Percentiles rank a stretch among this genome's conserved stretches.
phyloP scores from a whole-genome alignment of 2,329 filamentous ascomycete genomes.

The Ophiosphaerella herpotricha region DNA sequence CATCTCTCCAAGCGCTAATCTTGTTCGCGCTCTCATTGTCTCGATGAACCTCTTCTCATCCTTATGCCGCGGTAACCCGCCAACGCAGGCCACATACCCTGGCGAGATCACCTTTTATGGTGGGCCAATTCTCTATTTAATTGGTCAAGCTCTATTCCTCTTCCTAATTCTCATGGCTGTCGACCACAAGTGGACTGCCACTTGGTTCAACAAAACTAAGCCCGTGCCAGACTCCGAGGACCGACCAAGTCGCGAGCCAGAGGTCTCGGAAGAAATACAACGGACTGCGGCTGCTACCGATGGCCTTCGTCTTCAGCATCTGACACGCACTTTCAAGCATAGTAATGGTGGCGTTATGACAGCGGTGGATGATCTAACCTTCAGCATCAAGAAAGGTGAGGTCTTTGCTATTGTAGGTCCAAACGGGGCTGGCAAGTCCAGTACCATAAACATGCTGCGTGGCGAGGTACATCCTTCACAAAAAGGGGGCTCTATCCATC shows the following conservation, averaged over 20 bases:
- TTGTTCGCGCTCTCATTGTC: conserved; percentile 73
- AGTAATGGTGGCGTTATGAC: conserved; percentile 55
- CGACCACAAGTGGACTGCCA: conserved; percentile 66
- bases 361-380: conserved; percentile 82
- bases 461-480: conserved; percentile 75
- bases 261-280: conserved; percentile 64
- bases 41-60: conserved; percentile 80
- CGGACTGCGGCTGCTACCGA: conserved; percentile 69
- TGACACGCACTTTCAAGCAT: conserved; percentile 73
- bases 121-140: conserved; percentile 78
- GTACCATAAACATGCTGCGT: conserved; percentile 81
- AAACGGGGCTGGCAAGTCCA: conserved; percentile 88
- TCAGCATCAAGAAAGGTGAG: conserved; percentile 75
- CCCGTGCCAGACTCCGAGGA: conserved; percentile 48
- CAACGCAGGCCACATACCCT: conserved; percentile 68
- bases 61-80: conserved; percentile 65
- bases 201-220: conserved; percentile 21
- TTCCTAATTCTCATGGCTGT: conserved; percentile 74
- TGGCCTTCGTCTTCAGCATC: conserved; percentile 74
- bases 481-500: conserved; percentile 71
- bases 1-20: conserved; percentile 74
- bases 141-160: conserved; percentile 70
- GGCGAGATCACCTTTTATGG: conserved; percentile 74
- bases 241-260: conserved; percentile 48
- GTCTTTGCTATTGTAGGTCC: conserved; percentile 86